Evolutionary conservation across 1,284 basidiomycete species (phyloP), one percentile per base, ranked within the genome.

Genomic region (Cryptococcus depauperatus): DNA sequence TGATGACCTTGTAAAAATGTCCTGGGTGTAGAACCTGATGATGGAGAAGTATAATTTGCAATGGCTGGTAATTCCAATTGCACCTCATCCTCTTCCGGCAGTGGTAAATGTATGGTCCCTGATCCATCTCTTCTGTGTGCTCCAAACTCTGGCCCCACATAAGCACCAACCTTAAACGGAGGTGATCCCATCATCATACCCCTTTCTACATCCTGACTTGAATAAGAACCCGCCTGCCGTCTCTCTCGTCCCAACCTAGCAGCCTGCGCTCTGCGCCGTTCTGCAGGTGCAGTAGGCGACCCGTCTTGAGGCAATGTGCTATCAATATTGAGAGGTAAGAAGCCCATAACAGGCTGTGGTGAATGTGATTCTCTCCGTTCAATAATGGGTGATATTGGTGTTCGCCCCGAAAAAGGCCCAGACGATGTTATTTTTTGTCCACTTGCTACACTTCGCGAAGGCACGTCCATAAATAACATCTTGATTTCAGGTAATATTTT

Each of bases 171-270:
- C 48, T 35, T 25, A 43, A 35, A 23, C 27, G 41, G 44, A 3
- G 64, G 62, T 5, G 71, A 69, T 1, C 86, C 84, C 52, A 93
- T 72, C 44, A 79, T 75, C 68, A 83, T 86, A 29, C 90, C 90
- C 45, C 87, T 80, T 65, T 92, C 83, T 1, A 95, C 84, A 64
- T 95, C 90, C 61, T 88, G 85, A 28, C 78, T 83, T 54, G 87
- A 91, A 73, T 93, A 95, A 1, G 89, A 93, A 5, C 90, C 90
- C 1, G 85, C 90, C 64, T 93, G 86, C 19, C 90, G 76, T n/a
- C 89, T 58, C 14, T 37, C 35, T 22, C 14, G 21, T 16, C 35
- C 21, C 8, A 37, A 14, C 21, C 18, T 10, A 21, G 21, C 19
- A 9, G 19, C 35, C 23, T 22, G 35, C 18, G 13, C 35, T 8